phyloP scores from a whole-genome alignment of 2,329 filamentous ascomycete species.

The Cytospora schulzeri region DNA sequence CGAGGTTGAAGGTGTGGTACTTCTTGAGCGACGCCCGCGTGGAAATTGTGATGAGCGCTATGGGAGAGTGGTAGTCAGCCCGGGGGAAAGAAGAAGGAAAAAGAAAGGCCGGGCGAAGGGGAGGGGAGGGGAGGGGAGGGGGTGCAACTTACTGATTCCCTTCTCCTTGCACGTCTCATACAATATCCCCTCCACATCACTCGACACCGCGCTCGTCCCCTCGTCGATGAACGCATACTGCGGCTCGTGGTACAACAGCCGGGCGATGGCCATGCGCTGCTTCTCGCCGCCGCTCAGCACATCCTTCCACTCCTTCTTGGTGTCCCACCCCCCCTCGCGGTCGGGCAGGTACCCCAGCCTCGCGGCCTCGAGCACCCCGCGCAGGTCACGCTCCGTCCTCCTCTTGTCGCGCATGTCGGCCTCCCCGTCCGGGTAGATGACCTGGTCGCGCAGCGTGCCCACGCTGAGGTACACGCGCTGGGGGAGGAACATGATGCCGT shows the following conservation, averaged over 20 bases:
- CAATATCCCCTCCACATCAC: constrained; percentile 88
- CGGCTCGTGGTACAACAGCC: constrained; percentile 92
- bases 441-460: constrained; percentile 91
- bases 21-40: constrained; percentile 93
- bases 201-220: constrained; percentile 90
- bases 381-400: constrained; percentile 76
- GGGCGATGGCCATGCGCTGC: constrained; percentile 88
- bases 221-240: constrained; percentile 94
- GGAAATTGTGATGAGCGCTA: constrained; percentile 90
- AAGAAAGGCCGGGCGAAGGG: not conserved
- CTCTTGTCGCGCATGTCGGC: constrained; percentile 87
- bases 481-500: constrained; percentile 98
- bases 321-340: constrained; percentile 95
- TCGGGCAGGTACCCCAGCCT: constrained; percentile 86
- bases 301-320: constrained; percentile 97
- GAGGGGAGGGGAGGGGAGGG: too few species aligned
- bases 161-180: constrained; percentile 93
- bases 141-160: constrained; percentile 75
- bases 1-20: constrained; percentile 91
- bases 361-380: constrained; percentile 78
- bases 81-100: constrained; percentile 8
- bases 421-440: constrained; percentile 96
- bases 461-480: constrained; percentile 91
- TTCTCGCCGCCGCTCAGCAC: constrained; percentile 97
- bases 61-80: constrained; percentile 30